Conservation (phyloP, 176 grass and related monocot species). For the Bolboschoenus planiculmis region DNA sequence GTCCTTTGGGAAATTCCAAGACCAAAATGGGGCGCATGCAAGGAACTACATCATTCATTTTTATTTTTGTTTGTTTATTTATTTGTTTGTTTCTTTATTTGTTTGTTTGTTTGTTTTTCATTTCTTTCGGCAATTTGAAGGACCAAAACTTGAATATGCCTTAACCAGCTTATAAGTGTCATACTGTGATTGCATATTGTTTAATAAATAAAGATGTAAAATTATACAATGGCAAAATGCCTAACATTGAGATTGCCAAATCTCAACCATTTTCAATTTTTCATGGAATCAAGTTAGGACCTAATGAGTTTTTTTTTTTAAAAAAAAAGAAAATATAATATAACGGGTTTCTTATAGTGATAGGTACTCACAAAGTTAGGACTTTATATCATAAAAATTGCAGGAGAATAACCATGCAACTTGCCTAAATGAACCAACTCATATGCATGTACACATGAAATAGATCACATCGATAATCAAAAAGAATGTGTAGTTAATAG, state of each 20-base stretch:
- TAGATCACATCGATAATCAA: neutral
- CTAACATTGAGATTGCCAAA: neutral
- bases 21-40: neutral
- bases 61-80: no score
- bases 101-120: no score
- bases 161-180: neutral
- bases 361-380: neutral
- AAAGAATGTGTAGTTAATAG: neutral
- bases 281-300: neutral
- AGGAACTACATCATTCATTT: neutral
- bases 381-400: neutral
- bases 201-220: neutral
- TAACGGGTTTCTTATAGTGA: neutral
- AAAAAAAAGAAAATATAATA: no score
- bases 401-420: neutral
- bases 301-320: neutral
- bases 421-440: neutral
- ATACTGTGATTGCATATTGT: neutral
- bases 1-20: neutral
- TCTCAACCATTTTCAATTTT: neutral
- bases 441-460: neutral
- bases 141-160: neutral
- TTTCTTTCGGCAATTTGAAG: neutral
- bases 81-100: no score
- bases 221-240: neutral